These are phyloP conservation scores for Epichloe coenophiala DNA, from an alignment of 2,329 filamentous ascomycete species.

Conservation along the genomic window DNA sequence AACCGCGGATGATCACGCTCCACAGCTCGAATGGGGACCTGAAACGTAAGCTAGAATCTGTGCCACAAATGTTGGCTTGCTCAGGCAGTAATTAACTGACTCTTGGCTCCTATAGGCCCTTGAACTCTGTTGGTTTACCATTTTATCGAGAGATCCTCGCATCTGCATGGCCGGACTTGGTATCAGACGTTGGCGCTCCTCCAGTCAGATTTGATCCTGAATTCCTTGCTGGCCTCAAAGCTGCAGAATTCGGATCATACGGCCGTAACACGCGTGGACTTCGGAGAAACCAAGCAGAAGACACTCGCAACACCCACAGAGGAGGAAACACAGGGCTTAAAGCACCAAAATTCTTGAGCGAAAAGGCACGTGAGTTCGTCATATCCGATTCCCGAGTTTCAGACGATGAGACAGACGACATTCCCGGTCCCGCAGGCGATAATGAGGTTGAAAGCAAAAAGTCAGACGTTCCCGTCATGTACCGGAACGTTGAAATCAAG, in stretches of 20 bases:
- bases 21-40: conserved; percentile 52
- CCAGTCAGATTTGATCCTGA: conserved; percentile 61
- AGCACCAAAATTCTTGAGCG: conserved; percentile 86
- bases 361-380: conserved; percentile 64
- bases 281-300: conserved; percentile 71
- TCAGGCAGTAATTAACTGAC: conserved; percentile 5
- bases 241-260: conserved; percentile 63
- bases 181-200: conserved; percentile 77
- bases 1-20: conserved; percentile 45
- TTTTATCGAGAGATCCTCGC: conserved; percentile 81
- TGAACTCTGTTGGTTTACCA: conserved; percentile 81
- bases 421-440: conserved; percentile 51
- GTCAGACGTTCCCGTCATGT: conserved; percentile 75
- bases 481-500: conserved; percentile 92
- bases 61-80: neutral
- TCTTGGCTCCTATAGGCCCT: conserved; percentile 36
- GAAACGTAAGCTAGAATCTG: conserved; percentile 45
- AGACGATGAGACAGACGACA: conserved; percentile 38
- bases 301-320: conserved; percentile 53
- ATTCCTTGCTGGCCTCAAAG: conserved; percentile 54
- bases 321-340: conserved; percentile 46
- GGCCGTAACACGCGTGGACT: conserved; percentile 62
- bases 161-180: conserved; percentile 79
- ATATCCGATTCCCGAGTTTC: conserved; percentile 28
- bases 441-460: conserved; percentile 61